Base-by-base conservation (phyloP, 441 rosid species). In the Corymbia citriodora region DNA sequence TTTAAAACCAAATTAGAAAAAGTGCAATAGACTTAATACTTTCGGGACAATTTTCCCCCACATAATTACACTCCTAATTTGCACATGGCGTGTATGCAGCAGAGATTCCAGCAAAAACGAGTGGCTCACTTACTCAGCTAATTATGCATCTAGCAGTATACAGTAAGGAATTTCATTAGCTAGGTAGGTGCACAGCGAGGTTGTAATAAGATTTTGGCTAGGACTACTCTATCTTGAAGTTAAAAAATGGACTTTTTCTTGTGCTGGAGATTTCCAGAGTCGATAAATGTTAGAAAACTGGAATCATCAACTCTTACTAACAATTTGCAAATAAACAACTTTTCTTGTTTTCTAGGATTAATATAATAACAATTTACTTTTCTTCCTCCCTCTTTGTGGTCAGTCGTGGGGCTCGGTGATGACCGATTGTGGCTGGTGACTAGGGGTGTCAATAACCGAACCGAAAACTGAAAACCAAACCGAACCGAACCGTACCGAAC, bases 391-490 rank as follows among this genome's bases (percentile, higher is more conserved):
- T 4, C 40, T 36, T 36, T 36, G 40, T 36, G 40, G 40, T 4
- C 5, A 36, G 40, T 3, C 40, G 40, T 4, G 40, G 5, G 40
- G 4, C 40, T 3, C 3, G 4, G 5, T 36, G 5, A 4, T 4
- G 40, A 3, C 40, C 3, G 40, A 36, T 4, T 36, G 5, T 36
- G 40, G 40, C 40, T 36, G 5, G 40, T 4, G 40, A n/a, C n/a
- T n/a, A n/a, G n/a, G n/a, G n/a, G n/a, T n/a, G n/a, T n/a, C n/a
- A n/a, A n/a, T n/a, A n/a, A n/a, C n/a, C n/a, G n/a, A n/a, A n/a
- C n/a, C n/a, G n/a, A n/a, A n/a, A n/a, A n/a, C n/a, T n/a, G n/a
- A n/a, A n/a, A n/a, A n/a, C n/a, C n/a, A n/a, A n/a, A n/a, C n/a
- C n/a, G n/a, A n/a, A n/a, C n/a, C n/a, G n/a, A n/a, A n/a, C n/a